Conservation (phyloP, 495 filamentous ascomycete species). For the Parachaetomium inaequale region DNA sequence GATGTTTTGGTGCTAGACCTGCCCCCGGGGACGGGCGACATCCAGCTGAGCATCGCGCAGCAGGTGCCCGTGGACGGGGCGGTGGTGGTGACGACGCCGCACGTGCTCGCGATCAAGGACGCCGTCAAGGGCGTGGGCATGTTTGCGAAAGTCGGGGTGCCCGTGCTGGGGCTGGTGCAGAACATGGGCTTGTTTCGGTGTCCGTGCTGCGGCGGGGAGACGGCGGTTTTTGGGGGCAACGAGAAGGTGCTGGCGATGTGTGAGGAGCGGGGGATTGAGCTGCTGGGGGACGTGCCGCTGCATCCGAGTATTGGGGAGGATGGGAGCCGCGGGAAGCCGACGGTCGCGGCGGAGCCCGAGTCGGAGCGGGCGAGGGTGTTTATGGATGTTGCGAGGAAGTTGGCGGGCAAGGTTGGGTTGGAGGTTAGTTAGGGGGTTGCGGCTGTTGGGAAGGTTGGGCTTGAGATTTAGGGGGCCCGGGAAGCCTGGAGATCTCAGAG, state of each 20-base stretch:
- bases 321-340: conserved; percentile 84
- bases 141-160: conserved; percentile 78
- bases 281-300: conserved; percentile 87
- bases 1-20: conserved; percentile 89
- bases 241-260: conserved; percentile 47
- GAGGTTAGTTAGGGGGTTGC: background rate
- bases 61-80: conserved; percentile 77
- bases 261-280: conserved; percentile 60
- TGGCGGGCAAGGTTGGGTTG: conserved; percentile 52
- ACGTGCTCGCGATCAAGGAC: conserved; percentile 84
- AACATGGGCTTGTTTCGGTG: conserved; percentile 92
- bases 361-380: conserved; percentile 70
- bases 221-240: conserved; percentile 70
- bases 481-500: background rate
- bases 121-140: conserved; percentile 86
- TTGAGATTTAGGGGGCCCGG: background rate
- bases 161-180: conserved; percentile 81
- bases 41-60: conserved; percentile 89
- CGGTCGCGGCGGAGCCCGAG: conserved; percentile 78
- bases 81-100: conserved; percentile 89
- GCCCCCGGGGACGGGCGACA: conserved; percentile 92
- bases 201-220: conserved; percentile 67
- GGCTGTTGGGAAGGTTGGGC: background rate
- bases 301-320: conserved; percentile 84
- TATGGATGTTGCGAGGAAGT: conserved; percentile 60